phyloP scores from a whole-genome alignment of 2,329 filamentous ascomycete genomes.

The Talaromyces albobiverticillius region DNA sequence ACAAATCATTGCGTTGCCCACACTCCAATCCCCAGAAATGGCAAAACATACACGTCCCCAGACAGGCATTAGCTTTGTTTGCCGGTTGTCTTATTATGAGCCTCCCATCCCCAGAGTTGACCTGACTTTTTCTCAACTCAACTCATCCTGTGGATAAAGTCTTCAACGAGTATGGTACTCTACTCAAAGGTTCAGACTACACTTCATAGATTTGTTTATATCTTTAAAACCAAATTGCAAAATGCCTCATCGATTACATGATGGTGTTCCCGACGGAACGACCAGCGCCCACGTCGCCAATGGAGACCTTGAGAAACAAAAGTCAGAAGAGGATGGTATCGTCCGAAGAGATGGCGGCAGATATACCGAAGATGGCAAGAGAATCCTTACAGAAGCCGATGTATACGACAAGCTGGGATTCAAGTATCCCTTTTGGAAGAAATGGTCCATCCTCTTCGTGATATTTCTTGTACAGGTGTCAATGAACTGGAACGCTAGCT shows the following conservation, averaged over 20 bases:
- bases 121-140: too few species aligned
- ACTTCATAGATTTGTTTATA: not conserved
- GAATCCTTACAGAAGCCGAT: constrained; percentile 51
- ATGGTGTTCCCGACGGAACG: constrained; percentile 12
- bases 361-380: constrained; percentile 22
- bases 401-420: constrained; percentile 66
- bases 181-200: constrained; percentile 1
- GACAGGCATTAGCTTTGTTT: not conserved
- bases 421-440: constrained; percentile 59
- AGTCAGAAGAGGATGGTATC: constrained; percentile 9
- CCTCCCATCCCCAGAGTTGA: constrained; percentile 1
- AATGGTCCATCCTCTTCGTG: constrained; percentile 66
- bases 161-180: constrained; percentile 12
- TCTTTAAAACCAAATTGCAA: not conserved
- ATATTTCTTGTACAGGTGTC: constrained; percentile 70
- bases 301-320: constrained; percentile 14
- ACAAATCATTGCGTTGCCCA: constrained; percentile 13
- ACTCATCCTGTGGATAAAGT: not conserved
- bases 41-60: constrained; percentile 12
- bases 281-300: constrained; percentile 11
- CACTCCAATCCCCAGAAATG: constrained; percentile 15
- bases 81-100: constrained; percentile 11
- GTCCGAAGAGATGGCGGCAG: constrained; percentile 10
- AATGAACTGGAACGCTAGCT: constrained; percentile 74
- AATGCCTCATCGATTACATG: constrained; percentile 14